Conservation (phyloP, 129 eudicot genomes). For the Flaveria sonorensis region DNA sequence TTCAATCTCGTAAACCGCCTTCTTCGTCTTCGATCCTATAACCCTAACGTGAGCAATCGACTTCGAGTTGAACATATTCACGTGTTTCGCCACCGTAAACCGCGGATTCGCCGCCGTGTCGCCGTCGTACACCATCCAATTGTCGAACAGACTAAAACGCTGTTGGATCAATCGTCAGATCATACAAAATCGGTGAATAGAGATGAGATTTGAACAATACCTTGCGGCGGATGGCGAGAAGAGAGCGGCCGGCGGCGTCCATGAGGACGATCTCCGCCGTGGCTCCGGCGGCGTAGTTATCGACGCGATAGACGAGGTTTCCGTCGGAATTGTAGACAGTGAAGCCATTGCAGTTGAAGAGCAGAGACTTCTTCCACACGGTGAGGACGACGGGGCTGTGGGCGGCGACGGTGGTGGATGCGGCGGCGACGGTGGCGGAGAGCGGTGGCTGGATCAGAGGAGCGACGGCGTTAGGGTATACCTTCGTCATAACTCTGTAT, state of each 20-base stretch:
- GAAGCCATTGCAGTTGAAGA: conserved; percentile 69
- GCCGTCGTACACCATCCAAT: conserved; percentile 63
- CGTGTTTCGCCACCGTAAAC: conserved; percentile 51
- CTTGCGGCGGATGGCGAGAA: conserved; percentile 52
- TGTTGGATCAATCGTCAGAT: conserved; percentile 15
- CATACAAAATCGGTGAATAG: background rate
- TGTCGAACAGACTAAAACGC: conserved; percentile 49
- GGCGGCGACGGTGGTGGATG: background rate
- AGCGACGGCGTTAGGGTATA: conserved; percentile 33
- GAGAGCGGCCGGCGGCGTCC: conserved; percentile 60
- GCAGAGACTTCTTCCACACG: conserved; percentile 75
- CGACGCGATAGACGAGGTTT: conserved; percentile 68
- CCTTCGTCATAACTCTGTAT: conserved; percentile 31
- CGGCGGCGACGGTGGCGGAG: background rate
- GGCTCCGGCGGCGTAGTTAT: conserved; percentile 51
- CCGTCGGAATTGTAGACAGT: conserved; percentile 68
- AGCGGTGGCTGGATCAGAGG: background rate
- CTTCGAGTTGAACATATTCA: conserved; percentile 49
- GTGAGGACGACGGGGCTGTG: conserved; percentile 39
- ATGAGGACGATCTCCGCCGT: conserved; percentile 55
- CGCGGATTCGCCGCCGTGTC: conserved; percentile 41
- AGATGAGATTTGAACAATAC: conserved; percentile 25
- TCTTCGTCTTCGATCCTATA: conserved; percentile 33
- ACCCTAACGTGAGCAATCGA: conserved; percentile 31
- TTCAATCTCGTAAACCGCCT: conserved; percentile 54